phyloP scores from a whole-genome alignment of 2,329 filamentous ascomycete genomes.

The Colletotrichum endophyticum region DNA sequence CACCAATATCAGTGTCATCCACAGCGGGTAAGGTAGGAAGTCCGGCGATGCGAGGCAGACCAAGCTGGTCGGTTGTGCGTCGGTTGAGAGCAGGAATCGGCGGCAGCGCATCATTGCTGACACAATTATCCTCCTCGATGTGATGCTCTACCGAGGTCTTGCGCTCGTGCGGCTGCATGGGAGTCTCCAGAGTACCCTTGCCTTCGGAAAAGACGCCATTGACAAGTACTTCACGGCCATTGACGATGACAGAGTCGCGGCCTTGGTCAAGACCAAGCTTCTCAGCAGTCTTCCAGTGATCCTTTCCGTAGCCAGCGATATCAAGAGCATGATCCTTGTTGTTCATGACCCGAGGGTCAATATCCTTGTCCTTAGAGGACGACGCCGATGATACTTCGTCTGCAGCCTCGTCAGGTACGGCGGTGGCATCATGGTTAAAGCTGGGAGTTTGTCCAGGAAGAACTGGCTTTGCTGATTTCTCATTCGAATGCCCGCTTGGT shows the following conservation, averaged over 20 bases:
- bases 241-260: conserved; percentile 73
- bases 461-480: background rate
- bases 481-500: background rate
- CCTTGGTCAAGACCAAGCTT: conserved; percentile 64
- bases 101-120: conserved; percentile 56
- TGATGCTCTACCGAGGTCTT: conserved; percentile 23
- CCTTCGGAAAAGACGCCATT: conserved; percentile 68
- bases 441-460: conserved; percentile 43
- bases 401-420: conserved; percentile 52
- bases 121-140: conserved; percentile 24
- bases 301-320: conserved; percentile 77
- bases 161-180: conserved; percentile 47
- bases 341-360: conserved; percentile 50
- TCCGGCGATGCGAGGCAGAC: conserved; percentile 71
- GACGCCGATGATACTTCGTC: conserved; percentile 27
- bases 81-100: conserved; percentile 62
- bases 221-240: conserved; percentile 74
- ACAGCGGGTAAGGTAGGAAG: conserved; percentile 71
- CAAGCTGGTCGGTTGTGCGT: conserved; percentile 69
- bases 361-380: conserved; percentile 35
- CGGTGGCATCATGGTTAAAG: conserved; percentile 77
- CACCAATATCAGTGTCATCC: conserved; percentile 85
- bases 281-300: conserved; percentile 74
- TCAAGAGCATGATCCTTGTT: conserved; percentile 73
- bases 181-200: conserved; percentile 60